phyloP scores from a whole-genome alignment of 164 flowering plant species.

The Warburgia ugandensis region DNA sequence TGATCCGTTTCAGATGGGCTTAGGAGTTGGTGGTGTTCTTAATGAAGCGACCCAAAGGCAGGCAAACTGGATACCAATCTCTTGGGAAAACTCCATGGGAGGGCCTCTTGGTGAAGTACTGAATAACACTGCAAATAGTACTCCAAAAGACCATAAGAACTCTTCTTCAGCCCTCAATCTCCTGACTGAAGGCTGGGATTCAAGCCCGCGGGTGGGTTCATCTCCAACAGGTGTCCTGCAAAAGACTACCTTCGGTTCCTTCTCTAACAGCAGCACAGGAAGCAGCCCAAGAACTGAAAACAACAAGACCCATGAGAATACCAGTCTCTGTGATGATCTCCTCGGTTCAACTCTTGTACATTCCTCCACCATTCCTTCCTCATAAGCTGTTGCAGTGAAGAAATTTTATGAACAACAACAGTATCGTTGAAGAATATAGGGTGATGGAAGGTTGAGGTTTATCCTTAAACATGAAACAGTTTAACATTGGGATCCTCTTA shows the following conservation, averaged over 20 bases:
- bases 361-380: conserved; percentile 30
- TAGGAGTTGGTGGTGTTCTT: conserved; percentile 36
- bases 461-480: conserved; percentile 6
- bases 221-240: conserved; percentile 80
- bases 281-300: conserved; percentile 66
- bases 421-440: no score
- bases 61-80: conserved; percentile 48
- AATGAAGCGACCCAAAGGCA: conserved; percentile 33
- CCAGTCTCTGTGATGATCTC: conserved; percentile 28
- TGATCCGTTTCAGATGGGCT: conserved; percentile 51
- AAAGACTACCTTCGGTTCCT: conserved; percentile 51
- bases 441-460: conserved; percentile 5
- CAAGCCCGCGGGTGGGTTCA: conserved; percentile 41
- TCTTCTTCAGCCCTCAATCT: conserved; percentile 43
- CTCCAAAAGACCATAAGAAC: conserved; percentile 23
- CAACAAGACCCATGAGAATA: conserved; percentile 24
- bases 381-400: conserved; percentile 21
- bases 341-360: conserved; percentile 27
- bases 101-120: conserved; percentile 91
- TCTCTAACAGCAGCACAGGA: conserved; percentile 80
- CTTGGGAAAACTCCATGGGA: conserved; percentile 69
- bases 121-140: conserved; percentile 33
- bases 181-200: conserved; percentile 57
- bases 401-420: no score
- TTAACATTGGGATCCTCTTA: not conserved